phyloP scores from a whole-genome alignment of 768 basidiomycete genomes.

The Podaxis sp. region DNA sequence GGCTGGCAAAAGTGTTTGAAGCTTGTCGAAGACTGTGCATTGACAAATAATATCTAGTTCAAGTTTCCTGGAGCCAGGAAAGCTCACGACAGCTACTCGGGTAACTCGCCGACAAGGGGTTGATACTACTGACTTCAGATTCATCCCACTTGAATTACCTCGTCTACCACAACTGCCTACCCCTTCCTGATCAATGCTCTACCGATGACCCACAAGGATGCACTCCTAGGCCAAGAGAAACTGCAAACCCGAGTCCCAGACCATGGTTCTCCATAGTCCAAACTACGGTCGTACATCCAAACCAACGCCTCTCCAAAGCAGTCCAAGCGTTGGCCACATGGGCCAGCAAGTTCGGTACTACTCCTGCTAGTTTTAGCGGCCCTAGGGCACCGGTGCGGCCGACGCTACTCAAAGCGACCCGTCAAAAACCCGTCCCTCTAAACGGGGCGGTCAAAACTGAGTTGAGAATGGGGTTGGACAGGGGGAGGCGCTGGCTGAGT shows the following conservation, averaged over 20 bases:
- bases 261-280: constrained; percentile 58
- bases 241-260: constrained; percentile 39
- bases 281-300: constrained; percentile 48
- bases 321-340: constrained; percentile 31
- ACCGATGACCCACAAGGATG: constrained; percentile 20
- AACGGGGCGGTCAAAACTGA: constrained; percentile 1
- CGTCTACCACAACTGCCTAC: constrained; percentile 17
- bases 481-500: constrained; percentile 21
- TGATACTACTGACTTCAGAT: no score
- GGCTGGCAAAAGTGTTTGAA: constrained; percentile 15
- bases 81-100: no score
- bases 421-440: no score
- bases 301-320: constrained; percentile 42
- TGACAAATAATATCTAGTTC: no score
- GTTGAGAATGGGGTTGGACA: constrained; percentile 37
- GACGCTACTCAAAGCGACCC: no score
- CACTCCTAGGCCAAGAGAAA: constrained; percentile 25
- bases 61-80: no score
- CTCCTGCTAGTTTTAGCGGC: constrained; percentile 31
- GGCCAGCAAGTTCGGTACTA: constrained; percentile 19
- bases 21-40: no score
- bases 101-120: no score
- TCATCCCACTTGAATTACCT: constrained; percentile 13
- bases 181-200: constrained; percentile 12
- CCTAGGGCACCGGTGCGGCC: constrained; percentile 15